Conservation (phyloP, 345 rosid genomes). For the Camelina hispida region DNA sequence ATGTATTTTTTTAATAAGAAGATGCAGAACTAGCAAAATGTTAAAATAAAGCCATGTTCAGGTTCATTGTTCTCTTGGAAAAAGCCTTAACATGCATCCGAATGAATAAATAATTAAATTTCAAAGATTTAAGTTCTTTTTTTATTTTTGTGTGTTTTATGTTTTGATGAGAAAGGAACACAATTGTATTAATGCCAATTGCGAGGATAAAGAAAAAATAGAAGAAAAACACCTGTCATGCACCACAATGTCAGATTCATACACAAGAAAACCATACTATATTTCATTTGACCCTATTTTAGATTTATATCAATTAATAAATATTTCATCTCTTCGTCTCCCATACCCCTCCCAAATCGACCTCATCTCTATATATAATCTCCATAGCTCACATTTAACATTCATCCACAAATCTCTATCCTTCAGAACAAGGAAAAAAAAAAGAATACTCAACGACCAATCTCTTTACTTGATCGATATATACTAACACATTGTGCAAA, state of each 20-base stretch:
- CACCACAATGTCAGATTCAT: slow-evolving; percentile 47
- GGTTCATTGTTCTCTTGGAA: slow-evolving; percentile 41
- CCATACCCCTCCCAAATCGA: slow-evolving; percentile 1
- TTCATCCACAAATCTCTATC: slow-evolving; percentile 25
- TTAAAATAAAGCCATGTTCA: slow-evolving; percentile 38
- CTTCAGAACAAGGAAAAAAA: slow-evolving; percentile 6
- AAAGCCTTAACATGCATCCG: slow-evolving; percentile 35
- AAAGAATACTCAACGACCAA: slow-evolving; percentile 23
- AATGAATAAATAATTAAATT: not conserved
- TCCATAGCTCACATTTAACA: slow-evolving; percentile 22
- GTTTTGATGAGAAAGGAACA: slow-evolving; percentile 24
- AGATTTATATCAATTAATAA: slow-evolving; percentile 33
- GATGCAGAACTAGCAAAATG: slow-evolving; percentile 30
- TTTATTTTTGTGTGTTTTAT: no score
- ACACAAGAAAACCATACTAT: slow-evolving; percentile 43
- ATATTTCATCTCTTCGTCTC: not conserved
- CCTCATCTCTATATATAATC: slow-evolving; percentile 34
- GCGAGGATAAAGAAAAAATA: not conserved
- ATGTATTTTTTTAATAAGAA: not conserved
- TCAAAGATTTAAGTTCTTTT: not conserved
- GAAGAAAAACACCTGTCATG: slow-evolving; percentile 46
- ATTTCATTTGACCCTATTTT: slow-evolving; percentile 39
- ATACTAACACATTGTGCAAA: not conserved
- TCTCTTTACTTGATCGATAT: slow-evolving; percentile 1
- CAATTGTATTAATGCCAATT: slow-evolving; percentile 26